Evolutionary conservation across 805 yeast genomes (phyloP).

Genomic region (Cyberlindnera galapagoensis): DNA sequence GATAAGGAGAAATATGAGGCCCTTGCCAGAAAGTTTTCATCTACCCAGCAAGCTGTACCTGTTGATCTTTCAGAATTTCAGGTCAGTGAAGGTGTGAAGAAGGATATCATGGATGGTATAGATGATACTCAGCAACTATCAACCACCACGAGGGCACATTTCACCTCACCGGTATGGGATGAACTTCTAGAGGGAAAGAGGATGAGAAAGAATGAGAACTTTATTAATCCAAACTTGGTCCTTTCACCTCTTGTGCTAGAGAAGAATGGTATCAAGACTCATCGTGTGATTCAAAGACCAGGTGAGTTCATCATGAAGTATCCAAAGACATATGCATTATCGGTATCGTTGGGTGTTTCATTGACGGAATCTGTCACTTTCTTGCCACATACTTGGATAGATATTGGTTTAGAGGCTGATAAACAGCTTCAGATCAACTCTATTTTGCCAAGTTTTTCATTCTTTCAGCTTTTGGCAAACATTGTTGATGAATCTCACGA

Average conservation of each 20-base stretch:
- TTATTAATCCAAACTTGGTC: slow-evolving; percentile 39
- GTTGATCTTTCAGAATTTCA: slow-evolving; percentile 1
- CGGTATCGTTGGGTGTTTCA: slow-evolving; percentile 48
- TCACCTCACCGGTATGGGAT: too few relatives aligned
- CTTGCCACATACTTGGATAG: slow-evolving; percentile 53
- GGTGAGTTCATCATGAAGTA: slow-evolving; percentile 55
- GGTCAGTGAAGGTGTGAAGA: slow-evolving; percentile 11
- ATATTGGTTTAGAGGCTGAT: slow-evolving; percentile 40
- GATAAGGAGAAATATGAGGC: slow-evolving; percentile 47
- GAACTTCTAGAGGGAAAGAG: too few relatives aligned
- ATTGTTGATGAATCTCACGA: slow-evolving; percentile 37
- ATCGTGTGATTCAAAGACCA: slow-evolving; percentile 47
- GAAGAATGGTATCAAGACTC: slow-evolving; percentile 41
- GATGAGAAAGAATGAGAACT: too few relatives aligned
- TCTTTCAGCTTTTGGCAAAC: slow-evolving; percentile 40
- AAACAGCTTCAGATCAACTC: slow-evolving; percentile 43
- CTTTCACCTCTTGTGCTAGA: slow-evolving; percentile 44
- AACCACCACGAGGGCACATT: too few relatives aligned
- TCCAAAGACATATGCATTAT: slow-evolving; percentile 48
- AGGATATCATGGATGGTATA: slow-evolving; percentile 17
- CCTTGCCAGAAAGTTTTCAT: slow-evolving; percentile 36
- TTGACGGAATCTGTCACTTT: slow-evolving; percentile 51
- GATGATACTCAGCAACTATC: too few relatives aligned
- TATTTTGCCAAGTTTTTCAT: slow-evolving; percentile 47
- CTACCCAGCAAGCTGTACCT: neutral